These are phyloP conservation scores for Cutaneotrichosporon dermatis DNA, from an alignment of 1,284 basidiomycete genomes.

Conservation along the genomic window DNA sequence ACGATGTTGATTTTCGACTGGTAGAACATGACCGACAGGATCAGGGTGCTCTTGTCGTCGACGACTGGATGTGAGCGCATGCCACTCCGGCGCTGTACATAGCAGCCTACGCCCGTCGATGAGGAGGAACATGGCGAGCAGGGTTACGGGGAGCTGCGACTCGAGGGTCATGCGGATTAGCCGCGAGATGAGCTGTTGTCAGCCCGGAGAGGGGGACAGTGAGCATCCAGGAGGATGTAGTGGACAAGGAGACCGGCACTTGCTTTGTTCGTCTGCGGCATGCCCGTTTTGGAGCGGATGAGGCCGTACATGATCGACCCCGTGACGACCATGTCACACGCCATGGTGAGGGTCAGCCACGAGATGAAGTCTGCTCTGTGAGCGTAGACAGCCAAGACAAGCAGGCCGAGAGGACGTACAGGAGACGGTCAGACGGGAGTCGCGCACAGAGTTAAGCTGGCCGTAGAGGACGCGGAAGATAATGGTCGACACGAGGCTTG, in stretches of 20 bases:
- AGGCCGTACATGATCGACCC: conserved; percentile 23
- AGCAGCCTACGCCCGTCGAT: conserved; percentile 24
- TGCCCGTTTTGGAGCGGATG: too few relatives aligned
- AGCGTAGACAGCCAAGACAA: too few relatives aligned
- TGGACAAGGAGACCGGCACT: too few relatives aligned
- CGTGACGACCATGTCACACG: conserved; percentile 32
- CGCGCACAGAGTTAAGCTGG: not conserved
- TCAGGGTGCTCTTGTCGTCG: conserved; percentile 24
- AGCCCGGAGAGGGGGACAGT: not conserved
- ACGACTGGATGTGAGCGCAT: not conserved
- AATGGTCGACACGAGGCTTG: not conserved
- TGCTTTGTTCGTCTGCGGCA: too few relatives aligned
- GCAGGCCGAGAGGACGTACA: too few relatives aligned
- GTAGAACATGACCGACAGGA: conserved; percentile 23
- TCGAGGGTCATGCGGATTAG: conserved; percentile 35
- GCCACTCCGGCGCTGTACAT: not conserved
- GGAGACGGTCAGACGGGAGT: not conserved
- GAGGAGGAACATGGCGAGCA: conserved; percentile 27
- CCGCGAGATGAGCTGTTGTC: conserved; percentile 22
- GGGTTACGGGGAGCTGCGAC: conserved; percentile 30
- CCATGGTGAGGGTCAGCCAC: conserved; percentile 17
- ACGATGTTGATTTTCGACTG: conserved; percentile 30
- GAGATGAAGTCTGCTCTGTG: not conserved
- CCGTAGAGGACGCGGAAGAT: not conserved
- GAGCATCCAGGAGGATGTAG: too few relatives aligned